Conservation (phyloP, 345 rosid genomes). For the Sisymbrium irio region DNA sequence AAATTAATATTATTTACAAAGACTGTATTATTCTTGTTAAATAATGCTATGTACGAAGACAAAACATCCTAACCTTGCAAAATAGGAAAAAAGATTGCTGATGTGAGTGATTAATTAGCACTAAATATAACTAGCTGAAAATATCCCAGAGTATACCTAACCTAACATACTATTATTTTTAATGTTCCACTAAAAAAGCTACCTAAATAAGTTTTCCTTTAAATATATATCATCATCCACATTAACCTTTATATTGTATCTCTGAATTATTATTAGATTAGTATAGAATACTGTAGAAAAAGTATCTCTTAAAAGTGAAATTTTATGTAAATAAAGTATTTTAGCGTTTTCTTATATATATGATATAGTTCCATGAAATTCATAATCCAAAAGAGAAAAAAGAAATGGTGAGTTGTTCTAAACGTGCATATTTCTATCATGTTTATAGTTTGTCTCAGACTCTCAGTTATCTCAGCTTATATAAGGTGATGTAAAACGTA, state of each 20-base stretch:
- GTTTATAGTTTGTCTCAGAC: no score
- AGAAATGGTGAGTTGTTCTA: not conserved
- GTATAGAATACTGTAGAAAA: not conserved
- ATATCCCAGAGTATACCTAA: constrained; percentile 21
- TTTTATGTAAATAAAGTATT: not conserved
- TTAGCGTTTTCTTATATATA: not conserved
- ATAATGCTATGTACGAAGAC: not conserved
- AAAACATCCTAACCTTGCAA: not conserved
- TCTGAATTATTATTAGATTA: not conserved
- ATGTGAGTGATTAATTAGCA: not conserved
- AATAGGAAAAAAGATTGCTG: not conserved
- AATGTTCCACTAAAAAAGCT: constrained; percentile 19
- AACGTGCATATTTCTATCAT: not conserved
- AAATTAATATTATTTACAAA: not conserved
- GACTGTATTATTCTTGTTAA: not conserved
- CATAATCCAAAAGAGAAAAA: not conserved
- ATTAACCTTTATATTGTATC: not conserved
- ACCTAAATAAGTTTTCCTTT: not conserved
- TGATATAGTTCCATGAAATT: not conserved
- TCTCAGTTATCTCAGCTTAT: no score
- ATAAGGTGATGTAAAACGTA: not conserved
- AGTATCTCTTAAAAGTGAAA: not conserved
- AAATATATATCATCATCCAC: constrained; percentile 5
- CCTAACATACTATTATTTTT: constrained; percentile 18
- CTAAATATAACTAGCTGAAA: not conserved